Conservation (phyloP, 2,329 filamentous ascomycete genomes). For the Eurotiales sp. region DNA sequence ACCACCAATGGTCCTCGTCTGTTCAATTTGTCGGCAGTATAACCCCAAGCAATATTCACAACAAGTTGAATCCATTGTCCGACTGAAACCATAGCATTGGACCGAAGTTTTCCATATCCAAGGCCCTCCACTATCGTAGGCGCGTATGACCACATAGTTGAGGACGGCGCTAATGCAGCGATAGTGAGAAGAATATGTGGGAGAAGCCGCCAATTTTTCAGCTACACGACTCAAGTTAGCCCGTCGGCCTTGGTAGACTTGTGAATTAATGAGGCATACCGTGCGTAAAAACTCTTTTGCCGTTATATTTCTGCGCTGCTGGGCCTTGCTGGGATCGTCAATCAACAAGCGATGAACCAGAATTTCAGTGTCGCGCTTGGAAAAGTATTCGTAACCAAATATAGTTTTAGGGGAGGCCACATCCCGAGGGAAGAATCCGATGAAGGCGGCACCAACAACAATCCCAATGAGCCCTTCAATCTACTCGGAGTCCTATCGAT, state of each 20-base stretch:
- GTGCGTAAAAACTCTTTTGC: background rate
- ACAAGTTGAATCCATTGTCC: constrained; percentile 25
- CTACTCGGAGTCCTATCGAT: background rate
- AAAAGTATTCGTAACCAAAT: background rate
- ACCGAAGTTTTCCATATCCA: constrained; percentile 43
- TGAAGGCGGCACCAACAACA: constrained; percentile 10
- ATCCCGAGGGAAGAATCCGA: constrained; percentile 38
- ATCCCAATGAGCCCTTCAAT: constrained; percentile 12
- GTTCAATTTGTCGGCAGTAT: constrained; percentile 10
- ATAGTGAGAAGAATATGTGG: constrained; percentile 48
- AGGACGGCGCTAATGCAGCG: constrained; percentile 46
- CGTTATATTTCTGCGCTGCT: background rate
- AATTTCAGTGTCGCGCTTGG: background rate
- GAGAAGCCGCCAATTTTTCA: constrained; percentile 50
- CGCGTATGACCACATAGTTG: constrained; percentile 48
- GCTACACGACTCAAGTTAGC: constrained; percentile 33
- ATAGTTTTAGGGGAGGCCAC: constrained; percentile 15
- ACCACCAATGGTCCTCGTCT: constrained; percentile 9
- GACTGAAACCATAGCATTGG: constrained; percentile 51
- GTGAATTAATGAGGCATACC: constrained; percentile 32
- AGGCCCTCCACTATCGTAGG: constrained; percentile 50
- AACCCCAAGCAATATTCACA: constrained; percentile 11
- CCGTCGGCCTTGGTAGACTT: constrained; percentile 18
- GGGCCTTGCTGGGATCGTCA: background rate
- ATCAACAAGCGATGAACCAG: background rate